These are phyloP conservation scores for Salix koriyanagi DNA, from an alignment of 345 rosid species.

Conservation along the genomic window DNA sequence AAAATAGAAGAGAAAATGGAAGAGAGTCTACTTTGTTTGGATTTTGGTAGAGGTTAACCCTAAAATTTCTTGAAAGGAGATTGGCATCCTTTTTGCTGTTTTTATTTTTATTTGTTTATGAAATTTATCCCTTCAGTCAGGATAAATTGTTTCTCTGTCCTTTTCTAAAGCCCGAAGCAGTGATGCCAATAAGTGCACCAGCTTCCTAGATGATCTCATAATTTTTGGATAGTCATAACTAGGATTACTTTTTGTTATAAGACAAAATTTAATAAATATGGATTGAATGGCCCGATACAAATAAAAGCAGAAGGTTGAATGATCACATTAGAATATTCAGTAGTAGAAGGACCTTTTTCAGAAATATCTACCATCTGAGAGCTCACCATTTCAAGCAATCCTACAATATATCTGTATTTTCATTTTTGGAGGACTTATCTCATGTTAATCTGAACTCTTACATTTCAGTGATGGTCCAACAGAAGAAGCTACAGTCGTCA, in stretches of 20 bases:
- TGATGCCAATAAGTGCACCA: too few species aligned
- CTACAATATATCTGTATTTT: neutral
- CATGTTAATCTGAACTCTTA: constrained; percentile 2
- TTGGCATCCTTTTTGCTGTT: too few species aligned
- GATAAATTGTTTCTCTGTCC: neutral
- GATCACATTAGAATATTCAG: neutral
- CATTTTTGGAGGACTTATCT: constrained; percentile 2
- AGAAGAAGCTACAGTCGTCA: constrained; percentile 43
- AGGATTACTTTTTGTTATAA: too few species aligned
- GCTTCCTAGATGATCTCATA: too few species aligned
- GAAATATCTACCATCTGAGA: neutral
- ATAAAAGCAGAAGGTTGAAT: neutral
- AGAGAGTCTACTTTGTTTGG: neutral
- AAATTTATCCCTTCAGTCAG: neutral
- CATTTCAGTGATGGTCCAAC: constrained; percentile 49
- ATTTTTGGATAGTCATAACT: too few species aligned
- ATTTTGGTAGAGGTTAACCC: too few species aligned
- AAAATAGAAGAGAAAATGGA: neutral
- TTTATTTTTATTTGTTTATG: too few species aligned
- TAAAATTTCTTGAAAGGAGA: too few species aligned
- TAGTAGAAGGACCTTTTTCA: neutral
- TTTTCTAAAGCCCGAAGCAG: neutral
- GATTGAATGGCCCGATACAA: neutral
- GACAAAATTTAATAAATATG: neutral
- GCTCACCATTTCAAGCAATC: too few species aligned